These are phyloP conservation scores for Fabrea salina DNA, from an alignment of 169 alveolate genomes.

Conservation along the genomic window DNA sequence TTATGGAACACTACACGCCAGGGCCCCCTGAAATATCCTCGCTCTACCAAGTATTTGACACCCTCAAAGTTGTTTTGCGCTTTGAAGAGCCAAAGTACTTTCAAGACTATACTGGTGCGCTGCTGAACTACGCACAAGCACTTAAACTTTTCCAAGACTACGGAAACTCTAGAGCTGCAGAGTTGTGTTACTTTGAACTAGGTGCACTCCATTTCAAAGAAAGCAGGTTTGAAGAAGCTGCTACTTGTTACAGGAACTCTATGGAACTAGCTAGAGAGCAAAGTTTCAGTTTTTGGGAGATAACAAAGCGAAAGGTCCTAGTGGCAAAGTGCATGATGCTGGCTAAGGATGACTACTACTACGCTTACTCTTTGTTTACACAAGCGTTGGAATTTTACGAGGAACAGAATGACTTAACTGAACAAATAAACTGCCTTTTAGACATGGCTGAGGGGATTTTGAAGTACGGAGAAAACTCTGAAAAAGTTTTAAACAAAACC, in stretches of 20 bases:
- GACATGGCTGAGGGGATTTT: neutral
- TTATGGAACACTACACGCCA: neutral
- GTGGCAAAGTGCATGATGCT: conserved; percentile 1
- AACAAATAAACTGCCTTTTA: neutral
- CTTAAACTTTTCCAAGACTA: neutral
- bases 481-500: neutral
- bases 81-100: conserved; percentile 9
- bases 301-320: neutral
- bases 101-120: neutral
- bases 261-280: neutral
- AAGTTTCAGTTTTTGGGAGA: too few relatives aligned
- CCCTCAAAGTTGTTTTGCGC: neutral
- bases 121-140: conserved; percentile 32
- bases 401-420: neutral
- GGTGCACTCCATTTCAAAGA: neutral
- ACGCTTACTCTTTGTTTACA: neutral
- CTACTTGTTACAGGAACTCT: neutral
- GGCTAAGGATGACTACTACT: neutral
- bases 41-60: conserved; percentile 21
- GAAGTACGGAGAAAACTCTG: neutral
- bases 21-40: conserved; percentile 24
- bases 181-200: neutral
- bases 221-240: neutral
- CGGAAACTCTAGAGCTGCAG: neutral
- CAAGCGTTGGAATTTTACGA: neutral